A percentile compares a stretch with the other conserved stretches of the same genome.
Conservation (phyloP, 1,284 basidiomycete species). For the Mycena sp. region DNA sequence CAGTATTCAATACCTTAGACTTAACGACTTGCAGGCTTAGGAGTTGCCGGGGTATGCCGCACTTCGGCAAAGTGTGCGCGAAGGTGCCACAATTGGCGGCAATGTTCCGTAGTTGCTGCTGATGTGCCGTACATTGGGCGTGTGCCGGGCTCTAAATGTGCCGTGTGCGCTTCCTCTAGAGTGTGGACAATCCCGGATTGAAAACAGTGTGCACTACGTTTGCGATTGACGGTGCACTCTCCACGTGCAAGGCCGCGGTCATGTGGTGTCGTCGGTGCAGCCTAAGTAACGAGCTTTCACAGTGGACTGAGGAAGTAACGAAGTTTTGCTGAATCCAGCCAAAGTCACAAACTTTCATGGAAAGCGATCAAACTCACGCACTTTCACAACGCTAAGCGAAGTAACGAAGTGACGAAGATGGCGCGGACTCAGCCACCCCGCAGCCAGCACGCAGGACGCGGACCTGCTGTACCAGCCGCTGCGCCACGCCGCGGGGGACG, state of each 20-base stretch:
- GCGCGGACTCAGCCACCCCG: not conserved
- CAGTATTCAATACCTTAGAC: no score
- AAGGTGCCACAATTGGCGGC: not conserved
- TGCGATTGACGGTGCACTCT: no score
- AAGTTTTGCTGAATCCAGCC: not conserved
- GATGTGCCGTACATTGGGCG: not conserved
- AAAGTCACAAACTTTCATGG: not conserved
- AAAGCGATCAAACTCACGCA: not conserved
- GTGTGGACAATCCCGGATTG: not conserved
- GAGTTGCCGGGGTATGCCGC: not conserved
- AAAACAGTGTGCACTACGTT: no score
- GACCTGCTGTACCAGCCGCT: no score
- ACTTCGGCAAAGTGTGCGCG: not conserved
- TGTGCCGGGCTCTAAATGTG: not conserved
- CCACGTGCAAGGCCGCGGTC: no score
- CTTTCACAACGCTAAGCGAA: no score
- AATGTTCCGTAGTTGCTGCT: not conserved
- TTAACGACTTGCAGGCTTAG: no score
- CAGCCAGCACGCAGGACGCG: no score
- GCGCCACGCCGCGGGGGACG: no score
- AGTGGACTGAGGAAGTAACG: not conserved
- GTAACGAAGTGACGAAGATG: not conserved
- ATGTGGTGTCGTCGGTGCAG: no score
- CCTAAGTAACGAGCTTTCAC: no score
- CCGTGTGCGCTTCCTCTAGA: not conserved